Base-by-base conservation (phyloP, 129 eudicot species). In the Artemisia tridentata region DNA sequence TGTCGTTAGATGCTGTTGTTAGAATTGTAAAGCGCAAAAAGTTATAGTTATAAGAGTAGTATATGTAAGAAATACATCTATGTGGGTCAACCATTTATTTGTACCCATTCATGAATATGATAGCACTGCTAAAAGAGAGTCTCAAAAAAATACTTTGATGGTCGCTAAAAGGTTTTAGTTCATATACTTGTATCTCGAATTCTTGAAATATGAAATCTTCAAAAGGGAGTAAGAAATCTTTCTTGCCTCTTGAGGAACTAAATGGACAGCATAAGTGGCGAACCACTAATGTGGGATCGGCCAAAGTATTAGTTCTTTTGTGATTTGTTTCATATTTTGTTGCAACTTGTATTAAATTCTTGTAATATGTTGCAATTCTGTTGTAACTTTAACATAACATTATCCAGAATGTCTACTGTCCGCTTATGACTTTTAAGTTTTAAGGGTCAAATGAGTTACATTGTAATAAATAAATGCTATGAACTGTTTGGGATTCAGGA, bases 281-380 rank as follows among this genome's bases (percentile, higher is more conserved):
- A 47, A 60, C 68, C 68, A 27, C 61, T 59, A 49, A 72, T 48
- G 70, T 62, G 77, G 69, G 69, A 17, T 62, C 61, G 20, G 20
- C 34, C 62, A 50, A 17, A 29, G 43, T 38, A 38, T 7, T 38
- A 38, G 45, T 38, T 38, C 67, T n/a, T 17, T 61, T 2, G 5
- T 47, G 18, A 5, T 29, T 11, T 3, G 2, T 14, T 3, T 25
- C 20, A 7, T 56, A 38, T 18, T 1, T 70, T 55, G 21, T 55
- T 34, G 34, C 17, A 55, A 48, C 23, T 16, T 53, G 23, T 27
- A 17, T 29, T 18, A 12, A 58, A 11, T 54, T 54, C 59, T 17
- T 54, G 12, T 54, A 18, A 54, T 54, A 38, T 7, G 8, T 66
- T 53, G 73, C 50, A 70, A 27, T 4, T 31, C 29, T 9, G 38